Percentiles rank a stretch among this genome's conserved stretches.
phyloP scores from a whole-genome alignment of 2,329 filamentous ascomycete species.

The Thelonectria rubi region DNA sequence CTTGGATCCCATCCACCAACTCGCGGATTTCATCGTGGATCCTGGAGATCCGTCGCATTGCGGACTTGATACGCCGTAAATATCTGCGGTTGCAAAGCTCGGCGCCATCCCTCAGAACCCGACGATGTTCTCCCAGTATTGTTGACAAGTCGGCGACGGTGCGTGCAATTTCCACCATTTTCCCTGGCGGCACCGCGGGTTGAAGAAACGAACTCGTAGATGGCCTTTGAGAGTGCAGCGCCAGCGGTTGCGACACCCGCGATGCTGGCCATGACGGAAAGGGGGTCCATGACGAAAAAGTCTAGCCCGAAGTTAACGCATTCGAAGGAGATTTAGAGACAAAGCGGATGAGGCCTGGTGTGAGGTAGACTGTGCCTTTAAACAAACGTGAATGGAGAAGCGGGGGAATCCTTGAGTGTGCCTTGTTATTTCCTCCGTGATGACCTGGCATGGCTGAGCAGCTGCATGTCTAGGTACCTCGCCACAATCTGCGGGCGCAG shows the following conservation, averaged over 20 bases:
- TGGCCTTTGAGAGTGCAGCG: slow-evolving; percentile 14
- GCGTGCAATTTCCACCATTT: slow-evolving; percentile 13
- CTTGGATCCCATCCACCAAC: neutral
- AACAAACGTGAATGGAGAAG: no score
- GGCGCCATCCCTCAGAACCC: slow-evolving; percentile 9
- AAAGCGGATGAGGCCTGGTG: no score
- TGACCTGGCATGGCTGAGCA: no score
- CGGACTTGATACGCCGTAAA: slow-evolving; percentile 12
- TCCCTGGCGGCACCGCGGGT: slow-evolving; percentile 3
- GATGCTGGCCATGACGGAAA: slow-evolving; percentile 14
- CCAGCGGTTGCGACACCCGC: no score
- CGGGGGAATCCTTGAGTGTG: no score
- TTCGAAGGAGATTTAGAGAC: no score
- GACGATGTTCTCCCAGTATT: slow-evolving; percentile 9
- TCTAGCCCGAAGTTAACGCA: no score
- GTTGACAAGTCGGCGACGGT: slow-evolving; percentile 14
- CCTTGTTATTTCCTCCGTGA: no score
- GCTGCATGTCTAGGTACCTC: no score
- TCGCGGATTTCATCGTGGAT: slow-evolving; percentile 3
- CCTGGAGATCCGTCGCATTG: neutral
- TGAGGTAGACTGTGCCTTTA: no score
- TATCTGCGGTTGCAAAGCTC: slow-evolving; percentile 9
- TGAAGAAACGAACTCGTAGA: slow-evolving; percentile 3
- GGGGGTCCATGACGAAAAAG: neutral
- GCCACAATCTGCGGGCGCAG: no score